A percentile compares a stretch with the other conserved stretches of the same genome.
Conservation (phyloP, 345 rosid species). For the Euclidium syriacum region DNA sequence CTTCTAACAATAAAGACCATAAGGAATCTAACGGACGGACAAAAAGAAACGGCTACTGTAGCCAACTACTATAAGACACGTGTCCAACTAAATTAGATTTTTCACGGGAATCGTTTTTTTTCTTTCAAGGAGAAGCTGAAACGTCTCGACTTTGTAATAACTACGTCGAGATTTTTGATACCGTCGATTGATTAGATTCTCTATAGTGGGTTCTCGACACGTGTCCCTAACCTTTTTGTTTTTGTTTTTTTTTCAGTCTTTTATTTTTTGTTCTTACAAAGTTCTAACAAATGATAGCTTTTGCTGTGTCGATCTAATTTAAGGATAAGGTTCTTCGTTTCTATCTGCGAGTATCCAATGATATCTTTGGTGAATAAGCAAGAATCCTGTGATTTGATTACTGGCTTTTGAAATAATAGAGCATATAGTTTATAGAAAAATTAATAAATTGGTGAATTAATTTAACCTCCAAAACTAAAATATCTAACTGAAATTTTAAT, state of each 20-base stretch:
- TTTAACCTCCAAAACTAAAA: too few relatives aligned
- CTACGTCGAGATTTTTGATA: slow-evolving; percentile 12
- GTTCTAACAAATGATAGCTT: slow-evolving; percentile 21
- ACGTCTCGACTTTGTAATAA: slow-evolving; percentile 19
- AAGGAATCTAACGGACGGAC: slow-evolving; percentile 31
- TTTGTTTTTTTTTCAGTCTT: background rate
- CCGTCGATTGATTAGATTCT: slow-evolving; percentile 27
- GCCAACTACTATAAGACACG: background rate
- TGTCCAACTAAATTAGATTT: slow-evolving; percentile 6
- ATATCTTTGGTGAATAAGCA: slow-evolving; percentile 8
- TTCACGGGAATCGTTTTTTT: background rate
- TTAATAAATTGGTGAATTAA: too few relatives aligned
- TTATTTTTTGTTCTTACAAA: background rate
- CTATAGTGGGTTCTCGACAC: slow-evolving; percentile 24
- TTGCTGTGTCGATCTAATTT: slow-evolving; percentile 21
- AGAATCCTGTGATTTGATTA: background rate
- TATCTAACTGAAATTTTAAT: too few relatives aligned
- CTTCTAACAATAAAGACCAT: background rate
- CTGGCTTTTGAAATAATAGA: too few relatives aligned
- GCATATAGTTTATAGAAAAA: too few relatives aligned
- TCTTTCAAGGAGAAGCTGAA: slow-evolving; percentile 8
- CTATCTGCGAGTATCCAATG: slow-evolving; percentile 19
- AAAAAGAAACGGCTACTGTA: background rate
- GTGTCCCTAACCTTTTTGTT: slow-evolving; percentile 14
- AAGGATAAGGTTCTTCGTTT: slow-evolving; percentile 28